Percentiles rank a stretch among this genome's conserved stretches.
These are phyloP conservation scores for Aspergillus sp. DNA, from an alignment of 2,329 filamentous ascomycete species.

Conservation along the genomic window DNA sequence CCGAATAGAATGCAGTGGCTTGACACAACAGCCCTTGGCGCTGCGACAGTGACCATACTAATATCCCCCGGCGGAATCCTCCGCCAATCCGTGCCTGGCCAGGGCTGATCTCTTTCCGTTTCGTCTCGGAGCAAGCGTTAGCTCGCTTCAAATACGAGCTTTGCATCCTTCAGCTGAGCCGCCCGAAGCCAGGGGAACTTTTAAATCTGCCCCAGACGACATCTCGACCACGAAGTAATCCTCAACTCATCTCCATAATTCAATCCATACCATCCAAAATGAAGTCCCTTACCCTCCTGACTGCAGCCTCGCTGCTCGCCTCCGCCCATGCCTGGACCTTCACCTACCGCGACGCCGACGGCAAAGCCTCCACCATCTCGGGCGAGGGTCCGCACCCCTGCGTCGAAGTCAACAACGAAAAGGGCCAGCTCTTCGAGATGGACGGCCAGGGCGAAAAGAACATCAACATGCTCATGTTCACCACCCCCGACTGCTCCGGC, in stretches of 20 bases:
- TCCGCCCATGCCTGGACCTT: conserved; percentile 11
- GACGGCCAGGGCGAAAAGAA: conserved; percentile 51
- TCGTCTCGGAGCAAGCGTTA: neutral
- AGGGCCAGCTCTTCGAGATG: conserved; percentile 24
- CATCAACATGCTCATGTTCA: conserved; percentile 14
- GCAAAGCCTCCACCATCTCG: neutral
- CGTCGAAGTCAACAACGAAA: conserved; percentile 8
- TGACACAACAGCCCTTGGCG: too few relatives aligned
- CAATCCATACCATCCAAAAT: neutral
- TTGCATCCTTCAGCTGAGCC: too few relatives aligned
- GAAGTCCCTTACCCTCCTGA: conserved; percentile 5
- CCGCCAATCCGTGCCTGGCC: neutral
- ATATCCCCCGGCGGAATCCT: neutral
- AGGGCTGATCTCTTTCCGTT: neutral
- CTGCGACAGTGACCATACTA: too few relatives aligned
- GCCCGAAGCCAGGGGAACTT: too few relatives aligned
- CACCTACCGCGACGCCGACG: conserved; percentile 8
- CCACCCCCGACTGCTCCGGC: conserved; percentile 7
- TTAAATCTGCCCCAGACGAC: too few relatives aligned
- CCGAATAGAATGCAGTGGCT: neutral
- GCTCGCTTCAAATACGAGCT: neutral
- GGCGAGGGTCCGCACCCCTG: conserved; percentile 11
- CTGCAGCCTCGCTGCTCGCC: conserved; percentile 5
- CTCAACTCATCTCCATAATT: neutral
- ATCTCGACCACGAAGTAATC: neutral